Evolutionary conservation across 257 asterid species (phyloP), one percentile per base, ranked within the genome.

Genomic region (Scutellaria galericulata): DNA sequence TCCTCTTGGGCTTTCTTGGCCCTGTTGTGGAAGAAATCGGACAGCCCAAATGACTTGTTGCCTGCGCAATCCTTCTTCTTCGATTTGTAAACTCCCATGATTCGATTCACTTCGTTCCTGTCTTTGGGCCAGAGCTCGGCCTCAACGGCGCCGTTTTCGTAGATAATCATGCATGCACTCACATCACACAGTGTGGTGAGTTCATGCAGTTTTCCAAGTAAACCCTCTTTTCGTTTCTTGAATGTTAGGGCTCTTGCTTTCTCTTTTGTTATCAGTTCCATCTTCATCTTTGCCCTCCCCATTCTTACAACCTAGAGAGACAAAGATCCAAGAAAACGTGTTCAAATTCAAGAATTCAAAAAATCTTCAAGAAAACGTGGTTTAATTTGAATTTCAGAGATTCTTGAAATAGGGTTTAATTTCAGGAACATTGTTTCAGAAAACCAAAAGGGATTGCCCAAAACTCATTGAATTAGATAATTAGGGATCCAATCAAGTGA

Each of bases 141-240:
- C n/a, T n/a, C n/a, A 14, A 7, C 3, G 5, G 7, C 12, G n/a
- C 66, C 47, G 24, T 12, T 58, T 35, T 37, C 66, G 31, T 60
- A 60, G 31, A 60, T n/a, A 6, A 60, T 60, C 66, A 37, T 60
- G 24, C 66, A 60, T 7, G 48, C 66, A 0, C 7, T 14, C 48
- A 60, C 66, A 14, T 60, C 66, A 7, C 66, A 60, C 1, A 60
- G 66, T 2, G 48, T 60, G 22, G 66, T 60, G 47, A 60, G 40
- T 14, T 60, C 66, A 3, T 60, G 48, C 47, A 60, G 0, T 39
- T 60, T 60, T 6, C 50, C 31, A 22, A 60, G 3, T 31, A 60
- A 14, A 0, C 31, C 66, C 47, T n/a, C 48, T 24, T 60, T 60
- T 24, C 66, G 12, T n/a, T 39, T 60, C 31, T 60, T 60, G 66